Base-by-base conservation (phyloP, 495 filamentous ascomycete genomes). In the Penicillium steckii region DNA sequence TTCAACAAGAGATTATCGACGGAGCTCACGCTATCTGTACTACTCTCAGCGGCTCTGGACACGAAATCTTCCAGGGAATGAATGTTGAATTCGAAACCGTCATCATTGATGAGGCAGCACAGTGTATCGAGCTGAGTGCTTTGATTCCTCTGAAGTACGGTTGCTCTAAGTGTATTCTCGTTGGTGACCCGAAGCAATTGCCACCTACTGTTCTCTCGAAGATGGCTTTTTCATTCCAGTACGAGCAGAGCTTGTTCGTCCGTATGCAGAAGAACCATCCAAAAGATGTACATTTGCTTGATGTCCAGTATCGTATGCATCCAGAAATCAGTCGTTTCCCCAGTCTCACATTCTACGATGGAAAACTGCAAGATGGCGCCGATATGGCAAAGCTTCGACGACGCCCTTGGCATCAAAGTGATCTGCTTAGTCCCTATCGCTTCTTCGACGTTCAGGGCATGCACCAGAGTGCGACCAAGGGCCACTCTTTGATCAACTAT, bases 241-340 rank as follows among this genome's bases (percentile, higher is more conserved):
- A 97, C 71, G 95, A 97, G 63, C 93, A 97, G 73, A 95, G 90
- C 75, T 77, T 98, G 69, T 98, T 98, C 72, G 94, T 97, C 35
- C 86, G 94, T 24, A 98, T 98, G 95, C 92, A 97, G 64, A 80
- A 82, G 54, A 97, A 97, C 55, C 86, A 92, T 56, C 86, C 90
- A 1, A 75, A 85, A 33, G 87, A 95, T 57, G 86, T 98, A n/a
- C 93, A 97, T 70, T 79, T 98, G 29, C 82, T 98, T 18, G 93
- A 97, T 69, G 91, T 85, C 27, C 94, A 98, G 63, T 98, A 98
- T 65, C 94, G 94, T 73, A 98, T 98, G 94, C 94, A 98, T 73
- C 94, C 94, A 0, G 88, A 90, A 53, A 98, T 98, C 67, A 95
- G 89, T 67, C 61, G 62, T 27, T 98, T 96, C 69, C 94, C 94